phyloP scores from a whole-genome alignment of 2,329 filamentous ascomycete genomes.

The Aspergillus sp. region DNA sequence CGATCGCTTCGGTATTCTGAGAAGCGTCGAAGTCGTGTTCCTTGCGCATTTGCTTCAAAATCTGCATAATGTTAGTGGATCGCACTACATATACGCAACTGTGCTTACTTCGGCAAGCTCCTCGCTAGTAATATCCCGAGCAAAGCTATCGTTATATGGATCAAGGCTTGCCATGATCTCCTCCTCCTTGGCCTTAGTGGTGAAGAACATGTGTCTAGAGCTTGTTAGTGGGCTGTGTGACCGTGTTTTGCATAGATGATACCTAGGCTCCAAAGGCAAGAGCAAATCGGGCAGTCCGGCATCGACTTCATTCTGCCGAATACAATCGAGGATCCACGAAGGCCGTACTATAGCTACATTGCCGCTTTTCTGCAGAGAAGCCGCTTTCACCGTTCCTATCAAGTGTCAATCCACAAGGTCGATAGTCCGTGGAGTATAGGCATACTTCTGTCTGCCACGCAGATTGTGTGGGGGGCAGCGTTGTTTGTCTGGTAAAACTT shows the following conservation, averaged over 20 bases:
- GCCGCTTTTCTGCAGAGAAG: slow-evolving; percentile 72
- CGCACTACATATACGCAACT: not conserved
- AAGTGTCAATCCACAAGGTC: slow-evolving; percentile 11
- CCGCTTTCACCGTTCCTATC: slow-evolving; percentile 67
- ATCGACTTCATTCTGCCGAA: slow-evolving; percentile 59
- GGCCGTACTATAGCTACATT: slow-evolving; percentile 72
- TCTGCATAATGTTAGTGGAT: slow-evolving; percentile 15
- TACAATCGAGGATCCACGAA: slow-evolving; percentile 79
- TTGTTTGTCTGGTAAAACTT: slow-evolving; percentile 71
- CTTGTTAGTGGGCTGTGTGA: slow-evolving; percentile 5
- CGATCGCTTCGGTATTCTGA: slow-evolving; percentile 48
- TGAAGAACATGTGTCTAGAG: slow-evolving; percentile 67
- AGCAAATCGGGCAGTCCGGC: slow-evolving; percentile 53
- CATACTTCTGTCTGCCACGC: slow-evolving; percentile 74
- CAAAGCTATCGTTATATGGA: slow-evolving; percentile 77
- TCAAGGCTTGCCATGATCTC: slow-evolving; percentile 66
- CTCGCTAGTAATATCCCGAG: slow-evolving; percentile 62
- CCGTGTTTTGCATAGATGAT: slow-evolving; percentile 1
- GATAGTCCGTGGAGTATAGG: not conserved
- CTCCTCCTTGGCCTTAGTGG: slow-evolving; percentile 54
- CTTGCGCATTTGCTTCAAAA: slow-evolving; percentile 43
- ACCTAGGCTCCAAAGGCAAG: slow-evolving; percentile 62
- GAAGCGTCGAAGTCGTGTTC: slow-evolving; percentile 32
- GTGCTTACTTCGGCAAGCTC: slow-evolving; percentile 55
- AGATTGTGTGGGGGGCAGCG: slow-evolving; percentile 60